A percentile compares a stretch with the other conserved stretches of the same genome.
Evolutionary conservation across 106 monocot species (phyloP).

Genomic region (Dioscorea zingiberensis): DNA sequence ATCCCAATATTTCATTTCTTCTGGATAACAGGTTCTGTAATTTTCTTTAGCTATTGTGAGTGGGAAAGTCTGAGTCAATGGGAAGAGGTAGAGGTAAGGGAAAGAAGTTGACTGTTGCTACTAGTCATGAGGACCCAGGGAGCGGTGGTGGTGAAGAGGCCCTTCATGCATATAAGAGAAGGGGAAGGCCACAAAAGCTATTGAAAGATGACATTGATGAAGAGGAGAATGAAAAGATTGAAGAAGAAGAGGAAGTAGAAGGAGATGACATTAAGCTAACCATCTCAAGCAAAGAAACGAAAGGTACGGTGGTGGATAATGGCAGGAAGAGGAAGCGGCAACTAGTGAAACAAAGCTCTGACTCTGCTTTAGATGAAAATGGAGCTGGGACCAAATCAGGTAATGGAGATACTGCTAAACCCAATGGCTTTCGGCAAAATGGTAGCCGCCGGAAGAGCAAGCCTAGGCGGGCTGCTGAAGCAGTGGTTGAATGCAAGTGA

Average conservation of each 20-base stretch:
- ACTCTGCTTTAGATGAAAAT: slow-evolving; percentile 30
- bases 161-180: slow-evolving; percentile 35
- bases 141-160: slow-evolving; percentile 45
- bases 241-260: slow-evolving; percentile 30
- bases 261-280: slow-evolving; percentile 13
- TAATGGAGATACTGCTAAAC: slow-evolving; percentile 22
- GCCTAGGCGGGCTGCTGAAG: slow-evolving; percentile 74
- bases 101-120: slow-evolving; percentile 31
- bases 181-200: slow-evolving; percentile 53
- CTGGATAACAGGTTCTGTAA: slow-evolving; percentile 14
- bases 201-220: slow-evolving; percentile 45
- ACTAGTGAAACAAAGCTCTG: slow-evolving; percentile 28
- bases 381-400: slow-evolving; percentile 7
- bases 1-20: not conserved
- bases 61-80: slow-evolving; percentile 20
- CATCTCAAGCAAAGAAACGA: slow-evolving; percentile 14
- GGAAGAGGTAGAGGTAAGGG: slow-evolving; percentile 82
- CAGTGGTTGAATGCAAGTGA: slow-evolving; percentile 43
- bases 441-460: slow-evolving; percentile 63
- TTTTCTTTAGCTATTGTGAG: slow-evolving; percentile 4
- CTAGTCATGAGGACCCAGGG: slow-evolving; percentile 40
- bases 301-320: slow-evolving; percentile 15
- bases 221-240: slow-evolving; percentile 22
- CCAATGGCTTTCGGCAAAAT: slow-evolving; percentile 49
- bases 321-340: slow-evolving; percentile 25